Base-by-base conservation (phyloP, 2,329 filamentous ascomycete genomes). In the Xylaria sp. region DNA sequence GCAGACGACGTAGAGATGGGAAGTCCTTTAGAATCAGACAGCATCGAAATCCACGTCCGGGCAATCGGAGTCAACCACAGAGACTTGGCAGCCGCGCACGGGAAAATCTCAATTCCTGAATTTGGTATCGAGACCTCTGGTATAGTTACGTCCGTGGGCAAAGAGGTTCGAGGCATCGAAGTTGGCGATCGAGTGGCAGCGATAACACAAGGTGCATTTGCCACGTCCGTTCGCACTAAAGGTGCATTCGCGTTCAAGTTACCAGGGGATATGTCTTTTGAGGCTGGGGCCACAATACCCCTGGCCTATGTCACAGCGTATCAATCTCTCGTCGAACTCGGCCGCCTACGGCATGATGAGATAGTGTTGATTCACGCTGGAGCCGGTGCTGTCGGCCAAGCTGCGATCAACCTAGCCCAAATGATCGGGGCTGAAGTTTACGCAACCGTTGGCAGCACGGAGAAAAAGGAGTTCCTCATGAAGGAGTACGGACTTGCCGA, bases 181-280 rank as follows among this genome's bases (percentile, higher is more conserved):
- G 65, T 76, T 3, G 77, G 77, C 13, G 75, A 78, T 69, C 70
- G 72, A 12, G 76, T 79, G 3, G 76, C 75, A 42, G 80, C 80
- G 21, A 79, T 86, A 13, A 79, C 80, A 75, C 63, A 84, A 82
- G 73, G 72, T 13, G 76, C 75, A 9, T 76, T 78, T 27, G 74
- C 76, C 29, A 78, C 76, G 1, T 68, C 66, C 18, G 72, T 73
- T 9, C 74, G 77, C 10, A 74, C 75, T 1, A 75, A 72, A 55
- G 76, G 67, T 2, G 67, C 71, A 2, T 78, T 78, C 60, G 73
- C 76, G 3, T 75, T 78, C 70, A 77, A 76, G 61, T 67, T 77
- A 25, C 75, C 76, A 0, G 57, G 47, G 1, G 71, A 77, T 54
- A 74, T 78, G 71, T 71, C 73, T 18, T 76, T 76, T 58, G 75